These are phyloP conservation scores for Fusarium devonianum DNA, from an alignment of 2,329 filamentous ascomycete species.

Conservation along the genomic window DNA sequence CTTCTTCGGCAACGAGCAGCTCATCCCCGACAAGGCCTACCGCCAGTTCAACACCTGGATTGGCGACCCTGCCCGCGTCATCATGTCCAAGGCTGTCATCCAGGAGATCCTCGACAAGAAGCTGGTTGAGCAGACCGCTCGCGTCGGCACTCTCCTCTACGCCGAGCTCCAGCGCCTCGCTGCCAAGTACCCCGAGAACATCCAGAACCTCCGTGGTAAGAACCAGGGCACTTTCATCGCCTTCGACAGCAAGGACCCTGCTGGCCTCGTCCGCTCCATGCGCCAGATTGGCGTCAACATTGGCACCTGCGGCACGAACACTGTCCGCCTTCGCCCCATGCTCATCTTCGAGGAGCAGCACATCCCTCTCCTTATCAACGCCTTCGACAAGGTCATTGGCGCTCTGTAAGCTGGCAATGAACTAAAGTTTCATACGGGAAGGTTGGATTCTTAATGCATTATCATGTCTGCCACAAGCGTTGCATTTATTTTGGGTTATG, in stretches of 20 bases:
- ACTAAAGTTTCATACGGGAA: slow-evolving; percentile 11
- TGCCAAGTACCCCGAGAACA: slow-evolving; percentile 70
- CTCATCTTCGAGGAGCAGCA: slow-evolving; percentile 80
- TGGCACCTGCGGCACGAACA: slow-evolving; percentile 74
- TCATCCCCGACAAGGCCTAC: slow-evolving; percentile 82
- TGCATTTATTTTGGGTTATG: slow-evolving; percentile 35
- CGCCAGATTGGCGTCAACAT: slow-evolving; percentile 79
- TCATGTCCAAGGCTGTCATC: slow-evolving; percentile 81
- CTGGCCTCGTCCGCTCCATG: slow-evolving; percentile 73
- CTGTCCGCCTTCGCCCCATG: slow-evolving; percentile 80
- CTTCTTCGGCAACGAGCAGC: slow-evolving; percentile 77
- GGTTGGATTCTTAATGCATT: slow-evolving; percentile 30
- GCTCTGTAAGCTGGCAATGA: slow-evolving; percentile 33
- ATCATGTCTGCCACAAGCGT: slow-evolving; percentile 39
- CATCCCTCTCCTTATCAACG: slow-evolving; percentile 46
- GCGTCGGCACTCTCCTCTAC: slow-evolving; percentile 74
- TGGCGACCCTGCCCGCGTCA: slow-evolving; percentile 78
- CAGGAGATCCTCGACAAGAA: slow-evolving; percentile 74
- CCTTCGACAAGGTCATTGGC: slow-evolving; percentile 43
- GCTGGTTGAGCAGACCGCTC: slow-evolving; percentile 70
- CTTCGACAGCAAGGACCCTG: slow-evolving; percentile 75
- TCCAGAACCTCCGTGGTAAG: slow-evolving; percentile 79
- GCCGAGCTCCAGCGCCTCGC: slow-evolving; percentile 68
- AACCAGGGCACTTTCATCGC: slow-evolving; percentile 81
- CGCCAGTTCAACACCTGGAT: slow-evolving; percentile 91